Conservation (phyloP, 1,284 basidiomycete species). For the Ceratobasidium papillatum region DNA sequence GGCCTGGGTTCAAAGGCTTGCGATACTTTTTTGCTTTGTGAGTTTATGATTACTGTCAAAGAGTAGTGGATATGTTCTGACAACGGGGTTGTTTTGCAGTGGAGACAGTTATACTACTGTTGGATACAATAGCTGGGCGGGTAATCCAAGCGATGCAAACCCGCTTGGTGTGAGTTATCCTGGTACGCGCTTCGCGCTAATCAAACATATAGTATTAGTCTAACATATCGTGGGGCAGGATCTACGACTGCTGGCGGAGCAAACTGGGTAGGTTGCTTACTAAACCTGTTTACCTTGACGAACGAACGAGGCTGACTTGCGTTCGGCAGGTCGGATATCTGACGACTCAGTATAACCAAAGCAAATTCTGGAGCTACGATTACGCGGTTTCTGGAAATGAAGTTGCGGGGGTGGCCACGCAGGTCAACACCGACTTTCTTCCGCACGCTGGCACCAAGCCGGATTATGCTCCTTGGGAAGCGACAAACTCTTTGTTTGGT, state of each 20-base stretch:
- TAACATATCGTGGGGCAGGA: background rate
- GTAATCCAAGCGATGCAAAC: slow-evolving; percentile 13
- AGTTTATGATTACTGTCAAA: background rate
- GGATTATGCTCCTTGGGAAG: slow-evolving; percentile 20
- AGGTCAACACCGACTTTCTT: slow-evolving; percentile 21
- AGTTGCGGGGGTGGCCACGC: slow-evolving; percentile 7
- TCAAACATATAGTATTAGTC: background rate
- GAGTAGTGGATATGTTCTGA: no score
- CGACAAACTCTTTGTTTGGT: slow-evolving; percentile 30
- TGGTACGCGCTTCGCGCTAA: background rate
- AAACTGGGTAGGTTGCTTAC: slow-evolving; percentile 10
- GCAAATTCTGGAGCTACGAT: slow-evolving; percentile 32
- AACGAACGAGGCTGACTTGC: background rate
- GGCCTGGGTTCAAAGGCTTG: slow-evolving; percentile 26
- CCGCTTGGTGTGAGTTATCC: slow-evolving; percentile 24
- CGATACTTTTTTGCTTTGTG: slow-evolving; percentile 36
- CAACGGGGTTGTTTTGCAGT: background rate
- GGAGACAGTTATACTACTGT: slow-evolving; percentile 33
- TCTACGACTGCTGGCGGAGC: slow-evolving; percentile 20
- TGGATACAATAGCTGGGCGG: slow-evolving; percentile 27
- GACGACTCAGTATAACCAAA: slow-evolving; percentile 32
- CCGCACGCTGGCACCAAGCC: slow-evolving; percentile 24
- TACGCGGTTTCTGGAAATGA: slow-evolving; percentile 23
- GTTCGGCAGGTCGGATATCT: slow-evolving; percentile 10
- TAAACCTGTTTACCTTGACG: background rate